A percentile compares a stretch with the other conserved stretches of the same genome.
Evolutionary conservation across 768 basidiomycete genomes (phyloP).

Genomic region (Suillus placidus): DNA sequence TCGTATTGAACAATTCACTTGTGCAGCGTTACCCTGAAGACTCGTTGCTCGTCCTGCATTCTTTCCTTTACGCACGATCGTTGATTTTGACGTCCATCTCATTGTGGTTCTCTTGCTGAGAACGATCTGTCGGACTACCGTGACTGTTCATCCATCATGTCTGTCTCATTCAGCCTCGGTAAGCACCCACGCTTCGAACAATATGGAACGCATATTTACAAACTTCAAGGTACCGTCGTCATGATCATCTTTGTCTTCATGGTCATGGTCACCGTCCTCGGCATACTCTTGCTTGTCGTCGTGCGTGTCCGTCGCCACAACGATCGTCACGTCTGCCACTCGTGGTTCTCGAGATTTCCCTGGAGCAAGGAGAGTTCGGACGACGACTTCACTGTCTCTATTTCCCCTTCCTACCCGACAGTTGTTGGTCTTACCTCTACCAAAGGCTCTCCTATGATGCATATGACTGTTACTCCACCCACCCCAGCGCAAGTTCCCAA

Average conservation of each 20-base stretch:
- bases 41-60: neutral
- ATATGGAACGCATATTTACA: neutral
- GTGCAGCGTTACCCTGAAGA: neutral
- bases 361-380: conserved; percentile 2
- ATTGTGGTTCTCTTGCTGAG: neutral
- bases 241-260: neutral
- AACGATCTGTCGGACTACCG: neutral
- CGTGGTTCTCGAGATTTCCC: neutral
- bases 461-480: conserved; percentile 16
- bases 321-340: neutral
- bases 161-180: neutral
- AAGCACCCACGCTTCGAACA: neutral
- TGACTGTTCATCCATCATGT: conserved; percentile 2
- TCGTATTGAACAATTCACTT: neutral
- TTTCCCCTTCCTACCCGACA: conserved; percentile 14
- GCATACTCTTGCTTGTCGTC: conserved; percentile 3
- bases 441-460: conserved; percentile 3
- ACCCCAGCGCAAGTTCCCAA: conserved; percentile 10
- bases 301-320: neutral
- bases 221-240: neutral
- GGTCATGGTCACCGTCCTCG: conserved; percentile 1
- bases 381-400: neutral
- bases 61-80: neutral
- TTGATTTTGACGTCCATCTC: neutral
- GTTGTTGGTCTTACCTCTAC: neutral